phyloP scores from a whole-genome alignment of 345 rosid genomes.

The Linum trigynum region DNA sequence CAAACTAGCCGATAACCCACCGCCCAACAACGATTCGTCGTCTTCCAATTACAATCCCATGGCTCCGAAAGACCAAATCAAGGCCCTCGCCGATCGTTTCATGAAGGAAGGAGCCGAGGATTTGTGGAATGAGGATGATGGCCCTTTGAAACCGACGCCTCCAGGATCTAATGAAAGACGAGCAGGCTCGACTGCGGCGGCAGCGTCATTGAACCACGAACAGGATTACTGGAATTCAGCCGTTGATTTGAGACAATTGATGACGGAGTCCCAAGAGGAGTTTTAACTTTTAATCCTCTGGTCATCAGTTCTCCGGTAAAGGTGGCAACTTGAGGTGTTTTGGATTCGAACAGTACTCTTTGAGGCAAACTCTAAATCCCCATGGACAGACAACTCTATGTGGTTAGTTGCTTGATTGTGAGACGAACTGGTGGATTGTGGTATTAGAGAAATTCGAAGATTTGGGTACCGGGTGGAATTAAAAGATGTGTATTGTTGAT shows the following conservation, averaged over 20 bases:
- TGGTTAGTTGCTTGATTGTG: too few relatives aligned
- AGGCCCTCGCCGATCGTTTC: conserved; percentile 80
- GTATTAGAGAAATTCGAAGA: too few relatives aligned
- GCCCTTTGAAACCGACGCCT: conserved; percentile 36
- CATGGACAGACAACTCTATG: too few relatives aligned
- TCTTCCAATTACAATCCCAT: conserved; percentile 33
- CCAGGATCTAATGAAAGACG: conserved; percentile 17
- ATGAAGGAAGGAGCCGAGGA: conserved; percentile 82
- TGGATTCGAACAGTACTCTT: too few relatives aligned
- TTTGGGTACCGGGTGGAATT: too few relatives aligned
- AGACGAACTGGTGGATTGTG: too few relatives aligned
- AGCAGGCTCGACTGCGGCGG: conserved; percentile 4
- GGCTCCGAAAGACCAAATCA: conserved; percentile 56
- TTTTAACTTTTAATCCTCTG: too few relatives aligned
- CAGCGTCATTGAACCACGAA: conserved; percentile 1
- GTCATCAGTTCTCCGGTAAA: too few relatives aligned
- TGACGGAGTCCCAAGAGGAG: conserved; percentile 9
- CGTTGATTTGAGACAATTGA: conserved; percentile 41
- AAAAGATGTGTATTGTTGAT: too few relatives aligned
- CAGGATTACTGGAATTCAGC: conserved; percentile 21
- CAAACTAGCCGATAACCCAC: conserved; percentile 27
- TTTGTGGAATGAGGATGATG: conserved; percentile 81
- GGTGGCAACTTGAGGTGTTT: too few relatives aligned
- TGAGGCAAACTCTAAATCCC: too few relatives aligned
- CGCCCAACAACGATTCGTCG: conserved; percentile 8